Percentiles rank a stretch among this genome's conserved stretches.
phyloP scores from a whole-genome alignment of 371 early-diverging fungal genomes.

The Entomophthora muscae region DNA sequence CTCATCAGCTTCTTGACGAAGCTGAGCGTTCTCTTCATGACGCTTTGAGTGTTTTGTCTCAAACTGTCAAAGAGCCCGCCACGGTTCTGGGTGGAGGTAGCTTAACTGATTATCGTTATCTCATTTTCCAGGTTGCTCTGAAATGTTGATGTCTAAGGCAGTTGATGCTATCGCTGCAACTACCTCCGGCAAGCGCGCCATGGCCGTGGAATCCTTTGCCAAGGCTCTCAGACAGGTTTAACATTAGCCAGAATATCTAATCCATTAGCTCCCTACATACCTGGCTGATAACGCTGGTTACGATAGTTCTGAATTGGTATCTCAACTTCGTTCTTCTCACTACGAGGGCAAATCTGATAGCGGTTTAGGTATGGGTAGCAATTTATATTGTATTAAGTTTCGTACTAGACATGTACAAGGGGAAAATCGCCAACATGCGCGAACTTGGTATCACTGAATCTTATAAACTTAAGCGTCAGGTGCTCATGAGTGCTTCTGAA shows the following conservation, averaged over 20 bases:
- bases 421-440: slow-evolving; percentile 67
- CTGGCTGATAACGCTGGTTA: slow-evolving; percentile 98
- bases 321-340: slow-evolving; percentile 85
- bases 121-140: slow-evolving; percentile 49
- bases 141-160: slow-evolving; percentile 94
- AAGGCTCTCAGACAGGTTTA: slow-evolving; percentile 76
- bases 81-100: slow-evolving; percentile 90
- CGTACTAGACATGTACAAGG: slow-evolving; percentile 59
- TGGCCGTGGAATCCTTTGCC: slow-evolving; percentile 93
- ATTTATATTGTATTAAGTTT: background rate
- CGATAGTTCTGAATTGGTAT: slow-evolving; percentile 85
- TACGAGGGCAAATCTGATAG: slow-evolving; percentile 56
- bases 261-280: slow-evolving; percentile 75
- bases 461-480: slow-evolving; percentile 95
- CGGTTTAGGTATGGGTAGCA: slow-evolving; percentile 56
- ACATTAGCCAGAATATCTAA: background rate
- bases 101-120: slow-evolving; percentile 9
- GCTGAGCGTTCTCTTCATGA: slow-evolving; percentile 99
- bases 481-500: slow-evolving; percentile 92
- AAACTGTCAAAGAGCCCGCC: slow-evolving; percentile 87
- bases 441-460: slow-evolving; percentile 92
- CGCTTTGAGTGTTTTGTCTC: slow-evolving; percentile 94
- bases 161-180: slow-evolving; percentile 83
- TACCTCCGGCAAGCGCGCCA: slow-evolving; percentile 90
- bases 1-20: slow-evolving; percentile 95